Evolutionary conservation across 352 stramenopile genomes (phyloP), one percentile per base, ranked within the genome.

Genomic region (Pythium utonaiense): DNA sequence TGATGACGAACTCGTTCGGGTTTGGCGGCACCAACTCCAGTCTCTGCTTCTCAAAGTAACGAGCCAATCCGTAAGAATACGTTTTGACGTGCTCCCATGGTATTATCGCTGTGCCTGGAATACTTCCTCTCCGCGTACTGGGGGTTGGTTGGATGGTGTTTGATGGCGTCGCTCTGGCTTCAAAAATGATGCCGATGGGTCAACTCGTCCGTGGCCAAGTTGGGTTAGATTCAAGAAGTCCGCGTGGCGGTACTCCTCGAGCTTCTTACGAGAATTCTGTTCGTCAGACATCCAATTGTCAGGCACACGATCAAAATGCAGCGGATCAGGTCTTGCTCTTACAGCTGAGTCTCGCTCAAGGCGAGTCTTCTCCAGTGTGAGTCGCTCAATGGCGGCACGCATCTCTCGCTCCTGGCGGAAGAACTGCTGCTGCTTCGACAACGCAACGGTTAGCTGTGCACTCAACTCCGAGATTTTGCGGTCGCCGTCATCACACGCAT

Each of bases 21-120:
- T 99, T 99, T 71, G 96, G 96, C 56, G 97, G 97, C 51, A 98
- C 95, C 13, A 99, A 99, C 81, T 87, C 83, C 13, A 89, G 77
- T 49, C 65, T 95, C 12, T 80, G 82, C 50, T 95, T 95, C 61
- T 67, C 78, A 45, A 92, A 91, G 67, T 92, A 71, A 66, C 16
- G 0, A 38, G 40, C 14, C 10, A 44, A 47, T 47, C 16, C n/a
- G 2, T 19, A 47, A 25, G 10, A 47, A 12, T 5, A 13, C n/a
- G n/a, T 19, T 33, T 5, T 33, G n/a, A 47, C 14, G 1, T 2
- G n/a, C 16, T 27, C n/a, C 33, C 28, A 13, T 33, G 19, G 9
- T 54, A 41, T 54, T 27, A 54, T 22, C 48, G 25, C 17, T 9
- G 21, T 21, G 69, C 71, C 62, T 78, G 66, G 28, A 69, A 74